Conservation (phyloP, 495 filamentous ascomycete genomes). For the Aspergillus avenaceus region DNA sequence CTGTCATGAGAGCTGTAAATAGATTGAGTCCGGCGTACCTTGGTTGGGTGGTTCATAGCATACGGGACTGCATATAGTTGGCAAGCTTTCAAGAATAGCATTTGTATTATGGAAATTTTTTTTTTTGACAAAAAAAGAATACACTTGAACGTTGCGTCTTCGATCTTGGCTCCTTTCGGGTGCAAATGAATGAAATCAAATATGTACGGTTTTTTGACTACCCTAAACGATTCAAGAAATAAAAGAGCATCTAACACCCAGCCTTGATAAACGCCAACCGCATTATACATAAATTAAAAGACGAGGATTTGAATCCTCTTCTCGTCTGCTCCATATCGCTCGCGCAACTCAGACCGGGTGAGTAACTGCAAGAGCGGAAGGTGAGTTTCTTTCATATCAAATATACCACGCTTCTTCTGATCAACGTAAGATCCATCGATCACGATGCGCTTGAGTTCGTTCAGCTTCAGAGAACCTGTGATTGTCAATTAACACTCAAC, state of each 20-base stretch:
- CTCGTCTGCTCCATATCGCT: constrained; percentile 51
- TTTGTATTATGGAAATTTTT: too few relatives aligned
- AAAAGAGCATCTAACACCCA: not conserved
- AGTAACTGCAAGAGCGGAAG: constrained; percentile 69
- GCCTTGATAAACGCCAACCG: constrained; percentile 11
- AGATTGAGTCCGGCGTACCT: not conserved
- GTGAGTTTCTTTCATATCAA: constrained; percentile 90
- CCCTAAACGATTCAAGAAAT: not conserved
- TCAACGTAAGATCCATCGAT: constrained; percentile 89
- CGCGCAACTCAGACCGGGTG: constrained; percentile 61
- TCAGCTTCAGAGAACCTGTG: constrained; percentile 62
- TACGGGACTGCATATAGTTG: not conserved
- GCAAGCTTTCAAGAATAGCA: not conserved
- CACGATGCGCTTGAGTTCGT: constrained; percentile 70
- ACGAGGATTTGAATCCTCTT: constrained; percentile 37
- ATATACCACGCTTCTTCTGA: constrained; percentile 83
- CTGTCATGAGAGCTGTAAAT: not conserved
- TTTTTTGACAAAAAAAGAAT: too few relatives aligned
- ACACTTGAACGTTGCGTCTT: too few relatives aligned
- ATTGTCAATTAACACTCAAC: not conserved
- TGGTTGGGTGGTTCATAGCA: not conserved
- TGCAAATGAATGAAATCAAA: too few relatives aligned
- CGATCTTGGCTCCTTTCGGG: too few relatives aligned
- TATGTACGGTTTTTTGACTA: not conserved
- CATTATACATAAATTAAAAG: constrained; percentile 25